These are phyloP conservation scores for Pugionium dolabratum DNA, from an alignment of 345 rosid species.

Conservation along the genomic window DNA sequence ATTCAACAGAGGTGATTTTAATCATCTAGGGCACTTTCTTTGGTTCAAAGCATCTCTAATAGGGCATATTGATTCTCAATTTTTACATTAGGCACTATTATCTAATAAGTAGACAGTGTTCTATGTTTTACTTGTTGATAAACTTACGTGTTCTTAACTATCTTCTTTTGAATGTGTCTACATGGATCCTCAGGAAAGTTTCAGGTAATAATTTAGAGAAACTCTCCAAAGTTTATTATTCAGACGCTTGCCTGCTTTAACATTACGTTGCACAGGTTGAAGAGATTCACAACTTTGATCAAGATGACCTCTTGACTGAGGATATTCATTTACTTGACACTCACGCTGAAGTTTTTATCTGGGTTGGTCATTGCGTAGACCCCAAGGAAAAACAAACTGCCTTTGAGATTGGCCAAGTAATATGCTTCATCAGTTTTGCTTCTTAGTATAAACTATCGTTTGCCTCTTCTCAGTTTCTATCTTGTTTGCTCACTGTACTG, in stretches of 20 bases:
- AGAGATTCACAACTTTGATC: slow-evolving; percentile 89
- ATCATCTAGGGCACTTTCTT: too few species aligned
- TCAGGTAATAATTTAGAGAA: slow-evolving; percentile 65
- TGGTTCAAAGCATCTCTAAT: slow-evolving; percentile 4
- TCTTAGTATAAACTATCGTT: background rate
- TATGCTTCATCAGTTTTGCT: slow-evolving; percentile 15
- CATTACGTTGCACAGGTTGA: slow-evolving; percentile 61
- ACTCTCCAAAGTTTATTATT: slow-evolving; percentile 10
- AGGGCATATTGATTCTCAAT: slow-evolving; percentile 9
- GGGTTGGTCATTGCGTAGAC: slow-evolving; percentile 93
- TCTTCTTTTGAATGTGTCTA: slow-evolving; percentile 24
- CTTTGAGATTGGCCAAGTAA: slow-evolving; percentile 92
- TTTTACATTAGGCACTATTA: slow-evolving; percentile 22
- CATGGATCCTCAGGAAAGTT: slow-evolving; percentile 70
- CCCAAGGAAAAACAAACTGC: slow-evolving; percentile 85
- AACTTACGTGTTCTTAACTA: slow-evolving; percentile 23
- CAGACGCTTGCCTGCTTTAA: slow-evolving; percentile 33
- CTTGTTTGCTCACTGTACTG: background rate
- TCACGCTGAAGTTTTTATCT: slow-evolving; percentile 92
- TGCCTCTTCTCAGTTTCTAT: too few species aligned
- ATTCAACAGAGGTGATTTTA: slow-evolving; percentile 57
- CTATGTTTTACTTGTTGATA: slow-evolving; percentile 40
- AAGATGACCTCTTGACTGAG: slow-evolving; percentile 95
- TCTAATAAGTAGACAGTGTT: slow-evolving; percentile 32
- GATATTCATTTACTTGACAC: slow-evolving; percentile 91